Evolutionary conservation across 139 green algal species (phyloP).

Genomic region (Coelastrella sp.): DNA sequence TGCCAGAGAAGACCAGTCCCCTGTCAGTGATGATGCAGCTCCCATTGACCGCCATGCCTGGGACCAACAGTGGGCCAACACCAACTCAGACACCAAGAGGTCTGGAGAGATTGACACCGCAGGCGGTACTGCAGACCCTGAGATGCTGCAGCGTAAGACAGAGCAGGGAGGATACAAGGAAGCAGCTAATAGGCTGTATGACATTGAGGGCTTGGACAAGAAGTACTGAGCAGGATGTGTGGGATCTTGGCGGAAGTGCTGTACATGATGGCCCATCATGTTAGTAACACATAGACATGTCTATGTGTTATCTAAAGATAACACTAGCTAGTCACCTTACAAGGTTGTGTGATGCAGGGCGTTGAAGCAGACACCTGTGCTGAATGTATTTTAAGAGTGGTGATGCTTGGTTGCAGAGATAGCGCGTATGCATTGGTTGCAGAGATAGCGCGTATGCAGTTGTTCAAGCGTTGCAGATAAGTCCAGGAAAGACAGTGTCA

Average conservation of each 20-base stretch:
- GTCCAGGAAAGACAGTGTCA: no score
- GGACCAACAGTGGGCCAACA: conserved; percentile 7
- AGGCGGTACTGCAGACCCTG: neutral
- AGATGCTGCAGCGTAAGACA: neutral
- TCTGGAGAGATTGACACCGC: neutral
- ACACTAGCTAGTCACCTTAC: no score
- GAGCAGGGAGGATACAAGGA: conserved; percentile 23
- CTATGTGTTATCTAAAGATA: neutral
- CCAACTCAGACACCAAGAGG: neutral
- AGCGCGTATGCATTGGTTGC: no score
- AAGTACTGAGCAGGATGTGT: neutral
- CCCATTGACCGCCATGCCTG: neutral
- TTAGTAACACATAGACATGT: no score
- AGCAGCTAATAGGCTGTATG: conserved; percentile 35
- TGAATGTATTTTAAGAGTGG: no score
- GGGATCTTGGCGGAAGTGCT: neutral
- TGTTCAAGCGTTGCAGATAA: no score
- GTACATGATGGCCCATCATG: no score
- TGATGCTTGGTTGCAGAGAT: no score
- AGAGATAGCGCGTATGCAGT: no score
- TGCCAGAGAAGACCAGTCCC: neutral
- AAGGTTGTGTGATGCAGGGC: no score
- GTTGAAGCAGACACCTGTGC: no score
- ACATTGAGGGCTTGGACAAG: conserved; percentile 12
- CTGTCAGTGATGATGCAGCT: neutral